These are phyloP conservation scores for Plantago ovata DNA, from an alignment of 257 asterid species.

Conservation along the genomic window DNA sequence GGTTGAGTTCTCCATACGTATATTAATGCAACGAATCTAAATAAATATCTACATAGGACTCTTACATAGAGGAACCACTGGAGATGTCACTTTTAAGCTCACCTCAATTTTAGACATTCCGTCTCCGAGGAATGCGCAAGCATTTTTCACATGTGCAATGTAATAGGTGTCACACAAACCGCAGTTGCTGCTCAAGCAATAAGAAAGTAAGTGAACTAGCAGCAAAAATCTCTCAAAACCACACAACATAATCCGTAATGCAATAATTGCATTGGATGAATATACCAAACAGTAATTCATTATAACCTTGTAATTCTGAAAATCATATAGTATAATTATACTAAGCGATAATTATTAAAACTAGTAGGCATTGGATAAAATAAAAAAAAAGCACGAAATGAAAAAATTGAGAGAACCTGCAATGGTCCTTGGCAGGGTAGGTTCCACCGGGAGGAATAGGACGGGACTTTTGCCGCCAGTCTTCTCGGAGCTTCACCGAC, in stretches of 20 bases:
- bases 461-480: conserved; percentile 84
- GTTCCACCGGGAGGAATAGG: conserved; percentile 96
- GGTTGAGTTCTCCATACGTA: no score
- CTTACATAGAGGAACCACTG: background rate
- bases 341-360: no score
- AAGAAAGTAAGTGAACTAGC: background rate
- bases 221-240: no score
- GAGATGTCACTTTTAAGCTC: conserved; percentile 23
- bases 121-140: conserved; percentile 96
- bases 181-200: conserved; percentile 60
- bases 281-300: no score
- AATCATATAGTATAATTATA: no score
- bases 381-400: background rate
- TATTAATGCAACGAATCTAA: no score
- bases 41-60: background rate
- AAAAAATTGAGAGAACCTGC: conserved; percentile 54
- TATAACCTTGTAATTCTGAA: no score
- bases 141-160: conserved; percentile 91
- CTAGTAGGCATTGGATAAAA: background rate
- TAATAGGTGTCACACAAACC: conserved; percentile 92
- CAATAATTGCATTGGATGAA: no score
- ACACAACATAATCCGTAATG: no score
- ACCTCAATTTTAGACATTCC: conserved; percentile 98
- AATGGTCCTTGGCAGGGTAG: conserved; percentile 95
- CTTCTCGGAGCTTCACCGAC: conserved; percentile 69